Base-by-base conservation (phyloP, 1,284 basidiomycete species). In the Irpex sp. region DNA sequence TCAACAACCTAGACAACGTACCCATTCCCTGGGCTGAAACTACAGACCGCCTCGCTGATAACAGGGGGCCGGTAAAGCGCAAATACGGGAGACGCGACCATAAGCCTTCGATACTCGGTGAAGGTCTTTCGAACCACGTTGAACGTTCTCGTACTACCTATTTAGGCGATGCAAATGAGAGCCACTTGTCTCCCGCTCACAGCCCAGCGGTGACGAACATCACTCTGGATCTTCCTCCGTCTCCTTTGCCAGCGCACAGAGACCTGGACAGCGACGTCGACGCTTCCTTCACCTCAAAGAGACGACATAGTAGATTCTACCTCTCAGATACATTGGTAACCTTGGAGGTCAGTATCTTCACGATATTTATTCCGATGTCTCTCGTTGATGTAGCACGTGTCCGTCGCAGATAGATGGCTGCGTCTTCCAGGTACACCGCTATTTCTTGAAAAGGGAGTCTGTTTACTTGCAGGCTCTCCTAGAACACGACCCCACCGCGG, bases 341-440 rank as follows among this genome's bases (percentile, higher is more conserved):
- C 1, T 54, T 71, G 5, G 63, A 66, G 57, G 68, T 71, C 34
- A 58, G 70, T 59, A 52, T 21, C 13, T 9, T 36, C 19, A 9
- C 31, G 2, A 38, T 63, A 34, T 54, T 31, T 36, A 26, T 40
- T 34, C 47, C 21, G 4, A 51, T 37, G 38, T 21, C 51, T 40
- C 9, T 26, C 51, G 26, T 26, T 26, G 26, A 26, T 26, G 26
- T 26, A 26, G 3, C 3, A 26, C 11, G 31, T 5, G 36, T 44
- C 48, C 47, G 6, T 63, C 7, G 17, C 55, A 78, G 77, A 76
- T 76, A 2, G 75, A 76, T 60, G 69, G 73, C 19, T 67, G 71
- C 36, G 68, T 77, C 6, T 79, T 77, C 70, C 72, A 68, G 65
- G 72, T 79, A 17, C 78, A 79, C 64, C 72, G 73, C 21, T 72